phyloP scores from a whole-genome alignment of 805 yeast genomes.

The Ogataea ramenticola region DNA sequence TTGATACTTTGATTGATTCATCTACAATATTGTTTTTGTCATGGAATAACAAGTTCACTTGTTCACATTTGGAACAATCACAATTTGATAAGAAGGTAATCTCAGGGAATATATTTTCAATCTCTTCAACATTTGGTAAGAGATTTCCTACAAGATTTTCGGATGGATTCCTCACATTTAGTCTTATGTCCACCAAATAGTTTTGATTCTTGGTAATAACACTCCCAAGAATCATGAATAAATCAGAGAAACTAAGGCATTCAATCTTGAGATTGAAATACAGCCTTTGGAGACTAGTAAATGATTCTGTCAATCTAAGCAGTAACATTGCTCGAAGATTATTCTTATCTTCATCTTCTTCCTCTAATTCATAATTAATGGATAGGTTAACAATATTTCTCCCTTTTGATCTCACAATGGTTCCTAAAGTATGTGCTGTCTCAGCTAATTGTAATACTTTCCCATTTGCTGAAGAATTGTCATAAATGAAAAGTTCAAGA shows the following conservation, averaged over 20 bases:
- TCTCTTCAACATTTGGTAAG: slow-evolving; percentile 21
- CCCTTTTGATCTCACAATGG: slow-evolving; percentile 18
- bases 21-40: slow-evolving; percentile 5
- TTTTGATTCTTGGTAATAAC: slow-evolving; percentile 19
- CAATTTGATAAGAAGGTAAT: slow-evolving; percentile 21
- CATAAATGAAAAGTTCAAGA: slow-evolving; percentile 22
- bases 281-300: slow-evolving; percentile 12
- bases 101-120: slow-evolving; percentile 20
- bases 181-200: slow-evolving; percentile 17
- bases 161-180: slow-evolving; percentile 21
- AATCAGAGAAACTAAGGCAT: slow-evolving; percentile 22
- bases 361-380: slow-evolving; percentile 17
- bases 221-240: slow-evolving; percentile 25
- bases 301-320: slow-evolving; percentile 21
- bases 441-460: slow-evolving; percentile 16
- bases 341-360: slow-evolving; percentile 23
- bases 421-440: slow-evolving; percentile 20
- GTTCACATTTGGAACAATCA: slow-evolving; percentile 15
- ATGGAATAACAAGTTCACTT: slow-evolving; percentile 6
- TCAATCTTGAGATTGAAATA: slow-evolving; percentile 19
- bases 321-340: slow-evolving; percentile 25
- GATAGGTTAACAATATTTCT: slow-evolving; percentile 15
- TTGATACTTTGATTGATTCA: slow-evolving; percentile 24
- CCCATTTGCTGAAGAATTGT: slow-evolving; percentile 18
- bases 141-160: slow-evolving; percentile 24